Evolutionary conservation across 257 asterid species (phyloP), one percentile per base, ranked within the genome.

Genomic region (Lithospermum erythrorhizon): DNA sequence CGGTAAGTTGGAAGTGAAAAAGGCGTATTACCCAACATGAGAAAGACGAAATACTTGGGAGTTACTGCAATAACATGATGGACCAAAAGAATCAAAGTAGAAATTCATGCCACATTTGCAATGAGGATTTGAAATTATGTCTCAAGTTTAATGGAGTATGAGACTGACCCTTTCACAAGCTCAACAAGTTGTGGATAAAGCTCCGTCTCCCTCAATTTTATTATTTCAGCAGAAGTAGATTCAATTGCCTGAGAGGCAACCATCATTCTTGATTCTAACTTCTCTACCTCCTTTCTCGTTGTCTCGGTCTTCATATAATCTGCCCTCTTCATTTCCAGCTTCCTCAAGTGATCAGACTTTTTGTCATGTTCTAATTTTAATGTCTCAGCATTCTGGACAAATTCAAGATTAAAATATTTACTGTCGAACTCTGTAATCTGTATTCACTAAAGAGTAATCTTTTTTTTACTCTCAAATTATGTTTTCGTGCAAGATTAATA

Each of bases 201-300:
- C 81, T 89, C 87, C 0, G 94, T 78, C 64, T 93, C 97, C 73
- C 99, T 77, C 72, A 93, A 69, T 65, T 87, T 93, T 73, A 86
- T 76, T 58, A 93, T 93, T 81, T 93, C 97, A 1, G 78, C 57
- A 41, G 99, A 89, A 60, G 89, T 89, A 49, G 96, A 73, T 72
- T 89, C 96, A 9, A 93, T 84, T 7, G 94, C 95, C 67, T 93
- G 97, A 24, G 84, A 54, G 48, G 99, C 90, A 61, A 93, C 97
- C 81, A 79, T 76, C 87, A 84, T 68, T 67, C 85, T 93, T 14
- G 97, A 89, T 76, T 93, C 97, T 81, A 93, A 75, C 65, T 82
- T 93, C 79, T 89, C 99, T 0, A 87, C 94, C 68, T 93, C 99
- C 64, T 93, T 93, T 73, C 85, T 89, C 9, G 96, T 87, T 76